Evolutionary conservation across 208 protist species (phyloP), one percentile per base, ranked within the genome.

Genomic region (Trypanosoma melophagium): DNA sequence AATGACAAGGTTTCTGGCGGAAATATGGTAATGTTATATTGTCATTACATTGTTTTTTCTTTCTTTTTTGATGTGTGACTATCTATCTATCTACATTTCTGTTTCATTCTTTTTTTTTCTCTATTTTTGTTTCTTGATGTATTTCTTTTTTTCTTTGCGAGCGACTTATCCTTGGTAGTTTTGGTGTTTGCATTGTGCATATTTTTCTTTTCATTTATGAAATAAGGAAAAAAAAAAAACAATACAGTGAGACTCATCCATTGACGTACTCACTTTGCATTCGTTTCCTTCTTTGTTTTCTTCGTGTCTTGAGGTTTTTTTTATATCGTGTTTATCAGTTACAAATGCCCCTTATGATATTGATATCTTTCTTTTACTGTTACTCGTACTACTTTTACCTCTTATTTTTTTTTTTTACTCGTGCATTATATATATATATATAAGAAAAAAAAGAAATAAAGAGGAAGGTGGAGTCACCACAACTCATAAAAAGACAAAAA

Each of bases 81-180:
- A 54, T 19, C 7, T 7, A 7, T 24, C 7, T 19, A n/a, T n/a
- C n/a, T n/a, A n/a, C 53, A 53, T 71, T 47, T 47, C 60, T 65
- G 58, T 57, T 68, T 57, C 54, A 44, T 67, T 60, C 38, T n/a
- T 22, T 35, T 60, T 17, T 40, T 25, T 38, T 25, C 0, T 19
- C 19, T 19, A 24, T 41, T n/a, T 47, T 49, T 47, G 13, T 52
- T 17, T 54, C 12, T 62, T 19, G 42, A 25, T 12, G 19, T 71
- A 13, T 25, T 56, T 31, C 24, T 73, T 38, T 72, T 79, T 60
- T 83, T 66, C 66, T 55, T 10, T 64, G 28, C 28, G 38, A 42
- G 54, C 28, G 19, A 59, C 1, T 42, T 19, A 1, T 7, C 19
- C 17, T 21, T 55, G 2, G 19, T 16, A 62, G 28, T 35, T 35